phyloP scores from a whole-genome alignment of 2,329 filamentous ascomycete species.

The Didymella keratinophila region DNA sequence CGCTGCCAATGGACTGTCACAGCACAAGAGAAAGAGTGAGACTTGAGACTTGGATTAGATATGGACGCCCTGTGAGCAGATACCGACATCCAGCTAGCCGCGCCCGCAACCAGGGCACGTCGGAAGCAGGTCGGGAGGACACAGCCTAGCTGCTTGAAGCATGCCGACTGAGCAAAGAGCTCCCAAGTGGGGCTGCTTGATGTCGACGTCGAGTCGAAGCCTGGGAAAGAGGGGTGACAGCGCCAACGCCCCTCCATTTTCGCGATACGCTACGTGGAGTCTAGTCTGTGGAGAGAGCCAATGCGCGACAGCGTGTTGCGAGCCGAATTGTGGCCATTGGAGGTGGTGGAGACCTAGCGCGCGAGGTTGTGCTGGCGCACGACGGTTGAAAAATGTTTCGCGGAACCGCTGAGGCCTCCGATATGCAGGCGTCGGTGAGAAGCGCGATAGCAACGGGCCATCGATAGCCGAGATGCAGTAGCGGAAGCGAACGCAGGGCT shows the following conservation, averaged over 20 bases:
- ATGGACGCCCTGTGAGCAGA: conserved; percentile 28
- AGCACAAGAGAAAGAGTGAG: conserved; percentile 10
- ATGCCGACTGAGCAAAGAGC: conserved; percentile 26
- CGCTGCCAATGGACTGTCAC: background rate
- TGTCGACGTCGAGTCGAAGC: conserved; percentile 25
- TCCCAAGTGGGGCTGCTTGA: conserved; percentile 30
- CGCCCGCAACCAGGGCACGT: conserved; percentile 25
- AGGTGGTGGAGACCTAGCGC: conserved; percentile 21
- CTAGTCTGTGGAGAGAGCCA: conserved; percentile 34
- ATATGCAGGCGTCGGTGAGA: conserved; percentile 22
- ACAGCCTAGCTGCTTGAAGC: conserved; percentile 27
- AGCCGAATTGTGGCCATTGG: conserved; percentile 31
- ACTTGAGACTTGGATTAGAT: conserved; percentile 30
- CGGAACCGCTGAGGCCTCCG: conserved; percentile 20
- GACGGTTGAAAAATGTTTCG: conserved; percentile 23
- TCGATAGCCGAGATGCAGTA: conserved; percentile 12
- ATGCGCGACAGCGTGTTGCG: conserved; percentile 30
- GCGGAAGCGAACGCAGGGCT: conserved; percentile 4
- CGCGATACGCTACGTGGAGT: conserved; percentile 23
- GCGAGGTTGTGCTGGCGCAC: conserved; percentile 24
- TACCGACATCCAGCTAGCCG: conserved; percentile 33
- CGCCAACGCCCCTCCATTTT: conserved; percentile 15
- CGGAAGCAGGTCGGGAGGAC: conserved; percentile 23
- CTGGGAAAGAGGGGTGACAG: conserved; percentile 34
- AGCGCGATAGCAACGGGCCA: conserved; percentile 25